A percentile compares a stretch with the other conserved stretches of the same genome.
phyloP scores from a whole-genome alignment of 1,139 yeast species.

The Kodamaea plutei region DNA sequence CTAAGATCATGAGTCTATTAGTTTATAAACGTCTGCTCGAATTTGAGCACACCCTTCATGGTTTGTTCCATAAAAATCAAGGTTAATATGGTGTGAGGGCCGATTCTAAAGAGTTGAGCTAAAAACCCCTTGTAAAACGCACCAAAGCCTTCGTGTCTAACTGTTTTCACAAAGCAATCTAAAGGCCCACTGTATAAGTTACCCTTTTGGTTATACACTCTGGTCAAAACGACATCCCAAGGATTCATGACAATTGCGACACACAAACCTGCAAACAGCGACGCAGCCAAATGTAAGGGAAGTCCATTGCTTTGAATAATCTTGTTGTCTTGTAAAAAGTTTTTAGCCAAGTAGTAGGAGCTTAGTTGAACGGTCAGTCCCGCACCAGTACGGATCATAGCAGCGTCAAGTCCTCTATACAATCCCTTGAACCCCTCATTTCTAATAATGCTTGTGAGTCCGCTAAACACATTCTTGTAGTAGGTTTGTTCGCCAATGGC shows the following conservation, averaged over 20 bases:
- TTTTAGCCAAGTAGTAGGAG: constrained; percentile 77
- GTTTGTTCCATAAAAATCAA: constrained; percentile 95
- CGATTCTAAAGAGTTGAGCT: constrained; percentile 88
- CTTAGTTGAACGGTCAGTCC: constrained; percentile 96
- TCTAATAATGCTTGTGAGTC: constrained; percentile 55
- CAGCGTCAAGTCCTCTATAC: constrained; percentile 92
- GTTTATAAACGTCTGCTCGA: too few relatives aligned
- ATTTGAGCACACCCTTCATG: constrained; percentile 53
- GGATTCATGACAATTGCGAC: constrained; percentile 97
- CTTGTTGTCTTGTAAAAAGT: constrained; percentile 43
- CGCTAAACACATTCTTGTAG: constrained; percentile 67
- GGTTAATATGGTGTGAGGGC: constrained; percentile 90
- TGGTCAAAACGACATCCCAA: constrained; percentile 90
- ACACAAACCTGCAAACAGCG: constrained; percentile 82
- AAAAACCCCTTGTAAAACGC: constrained; percentile 94
- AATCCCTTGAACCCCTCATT: constrained; percentile 76
- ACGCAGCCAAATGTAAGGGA: constrained; percentile 66
- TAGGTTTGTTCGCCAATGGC: constrained; percentile 89
- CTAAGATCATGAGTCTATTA: too few relatives aligned
- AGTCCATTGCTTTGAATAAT: constrained; percentile 61
- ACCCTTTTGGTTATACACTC: constrained; percentile 94
- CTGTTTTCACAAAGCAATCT: constrained; percentile 83
- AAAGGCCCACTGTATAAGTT: constrained; percentile 79
- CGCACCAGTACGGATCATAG: constrained; percentile 88
- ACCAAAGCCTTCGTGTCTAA: constrained; percentile 72